phyloP scores from a whole-genome alignment of 805 yeast species.

The Zygoascus flipseniorum region DNA sequence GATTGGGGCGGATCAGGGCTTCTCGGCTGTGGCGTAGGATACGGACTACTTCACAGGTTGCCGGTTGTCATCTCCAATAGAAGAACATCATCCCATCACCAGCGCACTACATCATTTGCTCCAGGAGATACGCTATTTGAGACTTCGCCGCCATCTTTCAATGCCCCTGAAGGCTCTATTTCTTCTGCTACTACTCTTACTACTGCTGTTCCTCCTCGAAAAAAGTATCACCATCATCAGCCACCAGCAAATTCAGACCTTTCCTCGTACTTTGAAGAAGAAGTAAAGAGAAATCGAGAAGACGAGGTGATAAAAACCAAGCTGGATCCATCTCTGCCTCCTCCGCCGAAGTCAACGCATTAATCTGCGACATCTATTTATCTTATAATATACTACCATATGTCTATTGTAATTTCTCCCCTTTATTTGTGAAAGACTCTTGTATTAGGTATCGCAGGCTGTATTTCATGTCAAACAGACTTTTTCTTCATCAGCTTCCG shows the following conservation, averaged over 20 bases:
- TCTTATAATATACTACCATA: neutral
- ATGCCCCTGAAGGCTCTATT: neutral
- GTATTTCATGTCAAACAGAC: too few species aligned
- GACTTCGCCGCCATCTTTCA: conserved; percentile 2
- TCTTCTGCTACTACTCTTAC: neutral
- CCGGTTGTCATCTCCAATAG: conserved; percentile 45
- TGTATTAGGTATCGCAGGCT: too few species aligned
- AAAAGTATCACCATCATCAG: conserved; percentile 5
- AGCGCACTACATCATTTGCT: conserved; percentile 10
- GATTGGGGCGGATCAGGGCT: conserved; percentile 78
- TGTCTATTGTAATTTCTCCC: neutral
- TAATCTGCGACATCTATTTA: too few species aligned
- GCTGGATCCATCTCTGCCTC: conserved; percentile 18
- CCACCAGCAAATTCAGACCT: conserved; percentile 8
- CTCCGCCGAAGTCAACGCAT: conserved; percentile 16
- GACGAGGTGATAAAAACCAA: conserved; percentile 13
- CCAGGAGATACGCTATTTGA: conserved; percentile 37
- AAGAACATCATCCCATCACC: conserved; percentile 3
- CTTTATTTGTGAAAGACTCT: too few species aligned
- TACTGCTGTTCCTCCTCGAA: conserved; percentile 2
- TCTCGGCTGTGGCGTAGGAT: conserved; percentile 91
- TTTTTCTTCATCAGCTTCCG: too few species aligned
- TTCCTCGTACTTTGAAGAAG: conserved; percentile 22
- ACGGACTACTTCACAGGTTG: conserved; percentile 79
- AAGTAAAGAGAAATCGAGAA: conserved; percentile 17